Evolutionary conservation across 2,329 filamentous ascomycete species (phyloP), one percentile per base, ranked within the genome.

Genomic region (Lasiodiplodia theobromae): DNA sequence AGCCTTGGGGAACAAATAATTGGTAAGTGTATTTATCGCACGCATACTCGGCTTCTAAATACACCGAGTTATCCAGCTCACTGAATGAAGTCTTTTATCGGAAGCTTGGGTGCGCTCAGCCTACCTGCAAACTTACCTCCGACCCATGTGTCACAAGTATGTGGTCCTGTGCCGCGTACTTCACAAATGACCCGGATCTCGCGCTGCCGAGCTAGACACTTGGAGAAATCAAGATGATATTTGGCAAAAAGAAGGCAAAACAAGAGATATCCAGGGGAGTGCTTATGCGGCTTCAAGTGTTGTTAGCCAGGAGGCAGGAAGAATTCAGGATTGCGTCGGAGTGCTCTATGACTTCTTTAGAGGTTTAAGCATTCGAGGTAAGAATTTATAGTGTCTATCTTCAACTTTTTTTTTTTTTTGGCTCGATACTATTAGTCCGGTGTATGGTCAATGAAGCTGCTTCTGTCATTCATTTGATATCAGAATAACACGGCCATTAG

Each of bases 191-290:
- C 69, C 23, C 56, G 34, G 16, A n/a, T 7, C 21, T 66, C 16
- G 62, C 47, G 47, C 28, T 11, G 5, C 76, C 77, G 2, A 72
- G 85, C 21, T 83, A 51, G n/a, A 75, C 78, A 3, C 72, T 86
- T 21, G 84, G 82, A 25, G 74, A 80, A 66, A 79, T 84, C 2
- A 70, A 74, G 0, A 76, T 80, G 66, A 74, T 86, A 0, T 82
- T 75, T 70, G 84, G 85, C 2, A 82, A 82, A 77, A 84, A 84
- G 74, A 82, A 77, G 57, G 83, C 84, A 0, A 85, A 82, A 73
- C 82, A 86, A 68, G 79, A 80, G 69, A 82, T 83, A 73, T 84
- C 84, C 21, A 73, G 77, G 68, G 66, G 75, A 37, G 79, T 84
- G 6, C 68, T 83, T 31, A 71, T 63, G 28, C 77, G 83, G 52